Conservation (phyloP, 768 basidiomycete genomes). For the Podaxis pistillaris region DNA sequence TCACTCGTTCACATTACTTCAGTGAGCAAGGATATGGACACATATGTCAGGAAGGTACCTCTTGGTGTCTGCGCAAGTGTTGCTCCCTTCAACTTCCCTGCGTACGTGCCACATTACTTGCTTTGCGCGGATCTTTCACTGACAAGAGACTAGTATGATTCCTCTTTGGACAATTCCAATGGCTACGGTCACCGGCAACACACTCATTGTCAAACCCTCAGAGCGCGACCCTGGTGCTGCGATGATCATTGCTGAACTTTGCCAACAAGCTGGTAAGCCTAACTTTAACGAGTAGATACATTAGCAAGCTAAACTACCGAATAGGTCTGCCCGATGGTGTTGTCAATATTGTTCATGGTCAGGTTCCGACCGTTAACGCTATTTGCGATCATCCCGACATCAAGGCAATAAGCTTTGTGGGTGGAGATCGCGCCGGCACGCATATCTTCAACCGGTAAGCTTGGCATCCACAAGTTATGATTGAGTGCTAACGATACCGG, state of each 20-base stretch:
- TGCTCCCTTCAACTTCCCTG: slow-evolving; percentile 89
- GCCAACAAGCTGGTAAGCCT: slow-evolving; percentile 70
- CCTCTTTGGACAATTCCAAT: slow-evolving; percentile 95
- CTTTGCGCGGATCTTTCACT: slow-evolving; percentile 1
- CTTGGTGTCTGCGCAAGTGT: slow-evolving; percentile 88
- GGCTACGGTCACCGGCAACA: slow-evolving; percentile 89
- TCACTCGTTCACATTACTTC: slow-evolving; percentile 3
- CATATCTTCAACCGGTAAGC: slow-evolving; percentile 86
- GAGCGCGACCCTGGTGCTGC: slow-evolving; percentile 97
- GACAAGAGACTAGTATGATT: slow-evolving; percentile 66
- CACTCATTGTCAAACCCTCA: slow-evolving; percentile 91
- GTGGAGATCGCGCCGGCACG: slow-evolving; percentile 87
- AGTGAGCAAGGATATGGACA: slow-evolving; percentile 98
- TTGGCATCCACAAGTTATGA: background rate
- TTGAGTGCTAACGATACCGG: slow-evolving; percentile 6
- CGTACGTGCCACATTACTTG: slow-evolving; percentile 44
- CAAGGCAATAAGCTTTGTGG: slow-evolving; percentile 96
- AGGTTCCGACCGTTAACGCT: slow-evolving; percentile 84
- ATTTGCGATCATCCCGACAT: slow-evolving; percentile 92
- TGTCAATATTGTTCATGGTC: slow-evolving; percentile 89
- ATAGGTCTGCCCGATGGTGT: slow-evolving; percentile 82
- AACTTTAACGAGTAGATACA: background rate
- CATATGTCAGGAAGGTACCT: slow-evolving; percentile 78
- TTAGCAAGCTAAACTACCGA: background rate
- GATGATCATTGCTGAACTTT: slow-evolving; percentile 96